Evolutionary conservation across 225 moss, liverwort and hornwort genomes (phyloP).

Genomic region (Physcomitrium patens): DNA sequence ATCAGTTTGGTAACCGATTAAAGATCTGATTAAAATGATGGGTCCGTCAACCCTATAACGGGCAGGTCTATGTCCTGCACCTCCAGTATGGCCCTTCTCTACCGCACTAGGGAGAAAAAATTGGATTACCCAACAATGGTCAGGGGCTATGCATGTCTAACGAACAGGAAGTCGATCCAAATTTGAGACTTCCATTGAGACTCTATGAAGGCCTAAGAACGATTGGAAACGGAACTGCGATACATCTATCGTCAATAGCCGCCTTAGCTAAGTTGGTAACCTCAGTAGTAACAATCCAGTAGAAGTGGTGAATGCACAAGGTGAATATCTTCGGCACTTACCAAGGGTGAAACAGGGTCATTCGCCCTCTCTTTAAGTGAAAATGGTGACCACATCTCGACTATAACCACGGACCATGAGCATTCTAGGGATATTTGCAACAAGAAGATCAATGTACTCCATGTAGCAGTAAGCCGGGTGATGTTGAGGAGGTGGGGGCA

Average conservation of each 20-base stretch:
- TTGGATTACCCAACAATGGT: constrained; percentile 48
- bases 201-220: constrained; percentile 26
- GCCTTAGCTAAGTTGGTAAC: constrained; percentile 18
- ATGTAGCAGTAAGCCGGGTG: constrained; percentile 97
- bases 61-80: constrained; percentile 28
- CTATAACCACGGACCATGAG: constrained; percentile 99
- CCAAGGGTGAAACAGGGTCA: constrained; percentile 15
- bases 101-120: constrained; percentile 36
- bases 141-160: constrained; percentile 39
- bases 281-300: constrained; percentile 9
- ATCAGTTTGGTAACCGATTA: constrained; percentile 7
- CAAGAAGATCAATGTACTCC: constrained; percentile 99
- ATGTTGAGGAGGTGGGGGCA: constrained; percentile 91
- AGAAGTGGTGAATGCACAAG: constrained; percentile 6
- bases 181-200: constrained; percentile 6
- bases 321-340: background rate
- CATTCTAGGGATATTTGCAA: constrained; percentile 82
- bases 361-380: constrained; percentile 48
- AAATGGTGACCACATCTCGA: constrained; percentile 97
- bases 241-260: constrained; percentile 22
- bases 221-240: constrained; percentile 8
- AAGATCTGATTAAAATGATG: constrained; percentile 22
- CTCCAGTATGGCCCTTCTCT: constrained; percentile 25
- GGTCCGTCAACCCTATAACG: constrained; percentile 35
- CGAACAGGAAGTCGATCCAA: constrained; percentile 24